phyloP scores from a whole-genome alignment of 176 grass and related monocot genomes.

The Carex littledalei region DNA sequence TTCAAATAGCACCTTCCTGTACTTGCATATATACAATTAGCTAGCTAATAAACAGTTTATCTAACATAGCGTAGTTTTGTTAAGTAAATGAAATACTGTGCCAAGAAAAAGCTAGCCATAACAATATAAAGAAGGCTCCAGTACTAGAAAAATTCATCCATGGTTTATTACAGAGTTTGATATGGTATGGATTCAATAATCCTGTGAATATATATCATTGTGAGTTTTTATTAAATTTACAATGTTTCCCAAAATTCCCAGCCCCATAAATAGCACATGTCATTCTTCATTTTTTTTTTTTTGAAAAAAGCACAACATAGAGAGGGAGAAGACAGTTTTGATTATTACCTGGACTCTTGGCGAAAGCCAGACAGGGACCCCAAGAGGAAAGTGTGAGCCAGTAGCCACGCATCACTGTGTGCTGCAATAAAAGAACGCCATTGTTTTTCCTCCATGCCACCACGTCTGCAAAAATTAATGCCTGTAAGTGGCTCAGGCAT shows the following conservation, averaged over 20 bases:
- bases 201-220: not conserved
- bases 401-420: conserved; percentile 13
- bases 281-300: too few species aligned
- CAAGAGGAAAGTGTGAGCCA: not conserved
- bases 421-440: conserved; percentile 26
- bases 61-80: not conserved
- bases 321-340: not conserved
- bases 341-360: conserved; percentile 28
- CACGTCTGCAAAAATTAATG: conserved; percentile 27
- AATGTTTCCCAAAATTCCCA: too few species aligned
- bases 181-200: conserved; percentile 4
- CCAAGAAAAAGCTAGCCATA: not conserved
- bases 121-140: not conserved
- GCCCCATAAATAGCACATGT: too few species aligned
- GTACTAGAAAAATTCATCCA: not conserved
- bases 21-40: not conserved
- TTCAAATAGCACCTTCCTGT: conserved; percentile 22
- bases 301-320: too few species aligned
- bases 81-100: not conserved
- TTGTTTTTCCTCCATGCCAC: conserved; percentile 37
- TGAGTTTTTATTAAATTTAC: too few species aligned
- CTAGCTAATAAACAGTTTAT: not conserved
- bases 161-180: not conserved
- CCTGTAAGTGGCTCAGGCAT: conserved; percentile 32
- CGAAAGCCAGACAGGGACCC: not conserved